Evolutionary conservation across 164 flowering plant genomes (phyloP), one percentile per base, ranked within the genome.

Genomic region (Magnolia changhungtana): DNA sequence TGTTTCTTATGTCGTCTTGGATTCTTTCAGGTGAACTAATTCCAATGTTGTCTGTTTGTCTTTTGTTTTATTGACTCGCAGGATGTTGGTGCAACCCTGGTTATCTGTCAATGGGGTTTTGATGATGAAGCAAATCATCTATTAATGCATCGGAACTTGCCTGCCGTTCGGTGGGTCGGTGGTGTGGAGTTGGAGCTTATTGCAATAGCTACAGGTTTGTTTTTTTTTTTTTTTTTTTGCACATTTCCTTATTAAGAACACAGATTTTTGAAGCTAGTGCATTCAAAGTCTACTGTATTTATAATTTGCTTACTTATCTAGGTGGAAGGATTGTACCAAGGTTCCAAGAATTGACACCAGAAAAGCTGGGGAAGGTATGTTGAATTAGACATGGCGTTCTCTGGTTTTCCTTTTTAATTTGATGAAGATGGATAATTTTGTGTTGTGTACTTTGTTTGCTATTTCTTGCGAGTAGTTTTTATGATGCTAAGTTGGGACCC

Each of bases 261-360:
- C 19, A 10, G 67, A 2, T 58, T 27, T 50, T 31, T 68, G 11
- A n/a, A 72, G 45, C 11, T 75, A 52, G 27, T 20, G 11, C 29
- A 7, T 63, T 29, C 74, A 23, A 24, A 24, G 31, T 63, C 59
- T 63, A 20, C 37, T 50, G 45, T 66, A 21, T 29, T 73, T 20
- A 21, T 63, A 27, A 61, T 49, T 31, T 70, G 20, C 19, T 4
- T 78, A 61, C 75, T 4, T 81, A 58, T 74, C 18, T 76, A 96
- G 99, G 99, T 81, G 99, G 99, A 75, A 90, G 99, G 84, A 96
- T 96, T 84, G 99, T 94, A 72, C 99, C 99, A 67, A 88, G 99
- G 83, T 96, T 96, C 81, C 99, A 96, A 81, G 99, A 96, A 77
- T 83, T 96, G 86, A 92, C 98, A 16, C 81, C 95, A 16, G 98